A percentile compares a stretch with the other conserved stretches of the same genome.
These are phyloP conservation scores for Boletus patriciae DNA, from an alignment of 768 basidiomycete genomes.

Conservation along the genomic window DNA sequence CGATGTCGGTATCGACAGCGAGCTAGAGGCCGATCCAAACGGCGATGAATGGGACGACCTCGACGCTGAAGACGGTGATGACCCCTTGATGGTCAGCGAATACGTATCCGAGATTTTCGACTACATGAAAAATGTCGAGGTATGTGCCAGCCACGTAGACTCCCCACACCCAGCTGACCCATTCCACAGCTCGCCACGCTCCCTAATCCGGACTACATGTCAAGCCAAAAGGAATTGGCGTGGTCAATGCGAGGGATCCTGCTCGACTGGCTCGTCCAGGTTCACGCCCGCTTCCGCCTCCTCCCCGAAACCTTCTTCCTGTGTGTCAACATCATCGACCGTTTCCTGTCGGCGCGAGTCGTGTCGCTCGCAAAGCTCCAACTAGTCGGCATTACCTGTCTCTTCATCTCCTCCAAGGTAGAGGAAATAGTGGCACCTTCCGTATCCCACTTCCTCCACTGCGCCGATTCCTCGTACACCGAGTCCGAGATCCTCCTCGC, in stretches of 20 bases:
- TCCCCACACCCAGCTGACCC: neutral
- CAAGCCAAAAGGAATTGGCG: constrained; percentile 73
- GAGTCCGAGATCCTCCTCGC: constrained; percentile 84
- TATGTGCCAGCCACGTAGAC: constrained; percentile 32
- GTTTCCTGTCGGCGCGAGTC: constrained; percentile 68
- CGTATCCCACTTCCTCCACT: constrained; percentile 73
- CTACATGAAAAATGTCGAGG: constrained; percentile 87
- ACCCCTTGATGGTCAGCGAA: constrained; percentile 96
- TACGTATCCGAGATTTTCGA: constrained; percentile 93
- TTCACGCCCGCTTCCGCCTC: constrained; percentile 82
- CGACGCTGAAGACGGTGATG: constrained; percentile 87
- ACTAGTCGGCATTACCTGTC: constrained; percentile 83
- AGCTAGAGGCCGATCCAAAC: constrained; percentile 65
- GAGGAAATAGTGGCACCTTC: constrained; percentile 92
- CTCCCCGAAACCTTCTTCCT: constrained; percentile 91
- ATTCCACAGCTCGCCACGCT: constrained; percentile 65
- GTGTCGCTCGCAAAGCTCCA: constrained; percentile 85
- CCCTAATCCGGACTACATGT: constrained; percentile 85
- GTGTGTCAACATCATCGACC: constrained; percentile 80
- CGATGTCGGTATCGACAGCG: constrained; percentile 42
- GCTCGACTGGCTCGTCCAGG: constrained; percentile 91
- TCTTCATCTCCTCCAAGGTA: constrained; percentile 88
- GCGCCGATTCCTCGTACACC: constrained; percentile 75
- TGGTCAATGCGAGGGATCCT: constrained; percentile 91
- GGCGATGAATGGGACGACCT: constrained; percentile 83